phyloP scores from a whole-genome alignment of 1,284 basidiomycete genomes.

The Cutaneotrichosporon daszewskae region DNA sequence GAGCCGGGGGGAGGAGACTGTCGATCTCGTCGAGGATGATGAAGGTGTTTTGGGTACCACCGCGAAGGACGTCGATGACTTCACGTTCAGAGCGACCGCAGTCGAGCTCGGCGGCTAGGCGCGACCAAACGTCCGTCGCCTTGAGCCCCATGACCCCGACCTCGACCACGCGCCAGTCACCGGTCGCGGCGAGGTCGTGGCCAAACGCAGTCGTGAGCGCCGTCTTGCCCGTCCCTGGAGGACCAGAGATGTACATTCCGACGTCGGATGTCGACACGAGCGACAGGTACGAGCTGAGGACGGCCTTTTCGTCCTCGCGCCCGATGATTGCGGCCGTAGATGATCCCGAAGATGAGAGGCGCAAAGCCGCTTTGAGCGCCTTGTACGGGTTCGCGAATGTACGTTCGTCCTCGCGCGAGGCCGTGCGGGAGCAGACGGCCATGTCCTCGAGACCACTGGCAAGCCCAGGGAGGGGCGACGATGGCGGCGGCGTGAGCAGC shows the following conservation, averaged over 20 bases:
- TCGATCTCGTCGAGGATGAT: slow-evolving; percentile 49
- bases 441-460: slow-evolving; percentile 5
- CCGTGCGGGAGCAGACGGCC: slow-evolving; percentile 1
- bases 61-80: slow-evolving; percentile 21
- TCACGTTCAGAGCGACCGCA: slow-evolving; percentile 34
- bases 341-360: slow-evolving; percentile 24
- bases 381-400: slow-evolving; percentile 36
- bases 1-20: slow-evolving; percentile 42
- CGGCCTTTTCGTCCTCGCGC: slow-evolving; percentile 38
- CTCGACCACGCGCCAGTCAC: slow-evolving; percentile 40
- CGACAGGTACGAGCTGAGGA: slow-evolving; percentile 33
- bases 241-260: slow-evolving; percentile 46
- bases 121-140: slow-evolving; percentile 34
- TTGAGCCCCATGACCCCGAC: slow-evolving; percentile 46
- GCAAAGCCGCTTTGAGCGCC: slow-evolving; percentile 38
- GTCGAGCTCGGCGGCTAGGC: slow-evolving; percentile 28
- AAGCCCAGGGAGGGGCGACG: slow-evolving; percentile 16
- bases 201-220: slow-evolving; percentile 42
- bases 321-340: slow-evolving; percentile 32
- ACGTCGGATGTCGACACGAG: slow-evolving; percentile 23
- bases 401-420: neutral
- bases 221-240: slow-evolving; percentile 49
- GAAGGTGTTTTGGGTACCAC: slow-evolving; percentile 21
- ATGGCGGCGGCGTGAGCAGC: slow-evolving; percentile 35
- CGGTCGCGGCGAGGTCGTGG: slow-evolving; percentile 21